Evolutionary conservation across 495 filamentous ascomycete species (phyloP).

Genomic region (Daldinia vernicosa): DNA sequence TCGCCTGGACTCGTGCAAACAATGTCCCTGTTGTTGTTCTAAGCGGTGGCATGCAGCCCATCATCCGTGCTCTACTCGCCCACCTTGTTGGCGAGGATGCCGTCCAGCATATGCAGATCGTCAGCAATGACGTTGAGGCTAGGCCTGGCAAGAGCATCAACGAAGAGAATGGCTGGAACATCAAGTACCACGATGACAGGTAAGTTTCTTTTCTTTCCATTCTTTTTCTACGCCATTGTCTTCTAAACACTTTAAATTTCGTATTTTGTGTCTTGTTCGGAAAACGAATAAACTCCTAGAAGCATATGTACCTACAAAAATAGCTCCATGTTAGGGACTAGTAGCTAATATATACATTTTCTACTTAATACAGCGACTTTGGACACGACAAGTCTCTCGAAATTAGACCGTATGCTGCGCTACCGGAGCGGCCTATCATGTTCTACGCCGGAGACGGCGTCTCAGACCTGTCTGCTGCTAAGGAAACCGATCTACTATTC

Average conservation of each 20-base stretch:
- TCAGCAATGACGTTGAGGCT: conserved; percentile 80
- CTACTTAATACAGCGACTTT: conserved; percentile 66
- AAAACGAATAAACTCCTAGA: not conserved
- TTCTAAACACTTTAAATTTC: not conserved
- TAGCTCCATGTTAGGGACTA: not conserved
- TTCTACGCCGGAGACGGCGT: conserved; percentile 94
- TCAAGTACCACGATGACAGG: conserved; percentile 89
- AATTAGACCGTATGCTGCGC: conserved; percentile 81
- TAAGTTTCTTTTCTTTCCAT: conserved; percentile 44
- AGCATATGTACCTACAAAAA: not conserved
- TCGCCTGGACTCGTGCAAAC: conserved; percentile 77
- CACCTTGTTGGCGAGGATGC: conserved; percentile 77
- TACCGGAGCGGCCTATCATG: conserved; percentile 77
- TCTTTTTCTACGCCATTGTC: not conserved
- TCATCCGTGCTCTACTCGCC: conserved; percentile 84
- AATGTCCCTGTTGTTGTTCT: conserved; percentile 93
- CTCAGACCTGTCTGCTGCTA: conserved; percentile 85
- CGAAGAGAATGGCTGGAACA: conserved; percentile 82
- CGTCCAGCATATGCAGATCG: conserved; percentile 78
- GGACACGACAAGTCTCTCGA: conserved; percentile 94
- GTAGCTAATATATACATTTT: conserved; percentile 12
- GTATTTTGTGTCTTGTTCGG: not conserved
- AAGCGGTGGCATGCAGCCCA: conserved; percentile 88
- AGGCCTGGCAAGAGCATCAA: conserved; percentile 77
- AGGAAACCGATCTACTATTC: conserved; percentile 88